Evolutionary conservation across 352 stramenopile genomes (phyloP), one percentile per base, ranked within the genome.

Genomic region (Phytophthora cactorum): DNA sequence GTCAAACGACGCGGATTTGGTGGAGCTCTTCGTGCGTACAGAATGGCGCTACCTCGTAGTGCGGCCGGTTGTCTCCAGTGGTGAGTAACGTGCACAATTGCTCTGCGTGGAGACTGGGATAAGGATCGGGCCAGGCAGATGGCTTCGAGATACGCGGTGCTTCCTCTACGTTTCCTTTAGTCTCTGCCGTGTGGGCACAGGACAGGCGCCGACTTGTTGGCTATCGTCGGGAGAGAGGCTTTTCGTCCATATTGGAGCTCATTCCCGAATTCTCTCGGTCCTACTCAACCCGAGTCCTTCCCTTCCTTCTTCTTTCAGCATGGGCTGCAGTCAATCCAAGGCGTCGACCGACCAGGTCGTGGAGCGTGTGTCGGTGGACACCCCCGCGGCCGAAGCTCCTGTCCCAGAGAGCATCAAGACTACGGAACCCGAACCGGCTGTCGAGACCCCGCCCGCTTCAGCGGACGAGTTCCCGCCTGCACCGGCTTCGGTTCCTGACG

Each of bases 301-400:
- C 17, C 31, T 34, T 38, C 28, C 4, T 31, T 28, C 17, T 29
- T 46, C 17, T 9, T 29, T 8, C 25, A 66, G n/a, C n/a, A 90
- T 90, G 82, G 82, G 82, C 72, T 90, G 82, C 79, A 71, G 66
- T 63, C 79, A 89, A 68, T 90, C 82, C 60, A 86, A 77, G 63
- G 49, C 78, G 45, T 77, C 77, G 38, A 77, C 72, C 58, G 81
- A 88, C 47, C 72, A 84, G 27, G 75, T 90, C 45, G 60, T 80
- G 10, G 70, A 77, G 65, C 54, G 64, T 6, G 44, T 73, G 27
- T 70, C 69, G 0, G 45, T 61, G 0, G 54, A 74, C 25, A 57
- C 43, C 11, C 46, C 59, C 0, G 54, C 64, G 5, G 43, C 63
- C 38, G 62, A 75, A 47, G 53, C 53, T 17, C 66, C 55, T 1